Evolutionary conservation across 495 filamentous ascomycete species (phyloP).

Genomic region (Tuber umbilicatum): DNA sequence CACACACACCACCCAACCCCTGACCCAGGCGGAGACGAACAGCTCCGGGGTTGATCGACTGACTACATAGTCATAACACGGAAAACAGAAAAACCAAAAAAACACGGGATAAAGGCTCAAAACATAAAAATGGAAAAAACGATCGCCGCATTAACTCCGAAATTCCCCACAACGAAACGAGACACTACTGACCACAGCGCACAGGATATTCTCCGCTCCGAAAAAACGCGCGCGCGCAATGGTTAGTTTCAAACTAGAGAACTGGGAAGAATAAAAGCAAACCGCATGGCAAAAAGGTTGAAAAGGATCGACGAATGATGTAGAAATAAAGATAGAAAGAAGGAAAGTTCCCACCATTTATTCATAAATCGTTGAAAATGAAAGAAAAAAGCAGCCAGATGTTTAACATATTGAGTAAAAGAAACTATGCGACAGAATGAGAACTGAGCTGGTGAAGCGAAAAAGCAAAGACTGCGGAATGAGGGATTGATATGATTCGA

Average conservation of each 20-base stretch:
- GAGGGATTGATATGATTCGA: background rate
- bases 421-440: constrained; percentile 1
- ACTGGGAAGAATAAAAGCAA: background rate
- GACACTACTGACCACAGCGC: constrained; percentile 1
- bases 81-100: background rate
- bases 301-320: background rate
- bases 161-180: constrained; percentile 2
- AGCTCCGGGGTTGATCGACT: background rate
- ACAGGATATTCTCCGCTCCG: background rate
- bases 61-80: background rate
- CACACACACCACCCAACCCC: background rate
- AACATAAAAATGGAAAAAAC: background rate
- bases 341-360: constrained; percentile 2
- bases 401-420: background rate
- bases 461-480: background rate
- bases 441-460: background rate
- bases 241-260: background rate
- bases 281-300: background rate
- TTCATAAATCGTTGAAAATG: constrained; percentile 5
- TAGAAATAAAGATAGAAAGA: background rate
- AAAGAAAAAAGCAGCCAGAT: background rate
- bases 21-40: background rate
- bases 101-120: background rate
- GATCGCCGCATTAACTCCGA: background rate
- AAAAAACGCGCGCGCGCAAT: background rate